Percentiles rank a stretch among this genome's conserved stretches.
phyloP scores from a whole-genome alignment of 768 basidiomycete genomes.

The Pulveroboletus frians region DNA sequence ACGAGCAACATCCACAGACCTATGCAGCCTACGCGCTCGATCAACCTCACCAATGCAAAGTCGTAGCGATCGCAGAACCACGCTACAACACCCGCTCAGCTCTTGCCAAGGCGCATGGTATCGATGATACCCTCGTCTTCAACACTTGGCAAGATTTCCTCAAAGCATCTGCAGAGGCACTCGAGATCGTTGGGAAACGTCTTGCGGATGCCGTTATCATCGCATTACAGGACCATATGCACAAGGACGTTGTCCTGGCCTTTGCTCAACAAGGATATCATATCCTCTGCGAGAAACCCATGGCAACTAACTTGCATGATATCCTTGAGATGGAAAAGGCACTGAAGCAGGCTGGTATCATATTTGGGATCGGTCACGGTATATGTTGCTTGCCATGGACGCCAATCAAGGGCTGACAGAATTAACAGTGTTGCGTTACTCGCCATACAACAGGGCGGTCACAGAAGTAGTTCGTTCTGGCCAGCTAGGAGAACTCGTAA shows the following conservation, averaged over 20 bases:
- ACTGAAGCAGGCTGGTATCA: conserved; percentile 60
- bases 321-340: conserved; percentile 72
- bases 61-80: conserved; percentile 85
- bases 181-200: conserved; percentile 57
- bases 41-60: conserved; percentile 59
- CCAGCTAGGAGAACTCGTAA: conserved; percentile 70
- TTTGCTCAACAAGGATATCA: conserved; percentile 82
- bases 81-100: conserved; percentile 56
- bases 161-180: conserved; percentile 60
- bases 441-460: conserved; percentile 72
- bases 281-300: conserved; percentile 90
- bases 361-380: conserved; percentile 91
- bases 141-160: conserved; percentile 65
- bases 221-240: conserved; percentile 77
- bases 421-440: conserved; percentile 72
- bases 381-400: conserved; percentile 7
- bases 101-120: conserved; percentile 51
- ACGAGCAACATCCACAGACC: conserved; percentile 33
- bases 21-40: conserved; percentile 62
- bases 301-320: conserved; percentile 72
- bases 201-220: conserved; percentile 81
- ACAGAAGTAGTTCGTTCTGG: conserved; percentile 67
- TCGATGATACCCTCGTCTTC: conserved; percentile 71
- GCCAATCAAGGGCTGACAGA: not conserved
- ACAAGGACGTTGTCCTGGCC: conserved; percentile 65